Evolutionary conservation across 257 asterid species (phyloP).

Genomic region (Linaria vulgaris): DNA sequence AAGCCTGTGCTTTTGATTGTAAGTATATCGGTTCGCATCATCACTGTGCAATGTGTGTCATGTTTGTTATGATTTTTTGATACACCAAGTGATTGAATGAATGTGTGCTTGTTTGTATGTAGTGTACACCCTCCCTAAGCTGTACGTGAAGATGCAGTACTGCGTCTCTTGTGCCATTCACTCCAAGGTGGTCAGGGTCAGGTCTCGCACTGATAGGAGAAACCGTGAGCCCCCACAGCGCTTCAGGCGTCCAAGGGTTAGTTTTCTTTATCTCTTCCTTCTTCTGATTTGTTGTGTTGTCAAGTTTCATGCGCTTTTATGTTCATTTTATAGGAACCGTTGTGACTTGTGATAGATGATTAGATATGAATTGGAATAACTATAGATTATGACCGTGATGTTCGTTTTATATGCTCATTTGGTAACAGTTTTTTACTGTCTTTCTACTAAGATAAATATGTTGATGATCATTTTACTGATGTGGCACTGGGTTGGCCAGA

Average conservation of each 20-base stretch:
- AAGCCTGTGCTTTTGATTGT: slow-evolving; percentile 59
- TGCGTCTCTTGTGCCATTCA: slow-evolving; percentile 86
- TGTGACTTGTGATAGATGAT: no score
- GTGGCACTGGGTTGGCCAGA: no score
- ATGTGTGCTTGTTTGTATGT: neutral
- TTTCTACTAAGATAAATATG: no score
- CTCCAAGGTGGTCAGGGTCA: slow-evolving; percentile 93
- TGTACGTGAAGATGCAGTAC: slow-evolving; percentile 85
- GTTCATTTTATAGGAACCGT: no score
- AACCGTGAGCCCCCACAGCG: slow-evolving; percentile 78
- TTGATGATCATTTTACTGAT: no score
- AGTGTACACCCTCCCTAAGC: slow-evolving; percentile 77
- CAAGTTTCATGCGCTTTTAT: neutral
- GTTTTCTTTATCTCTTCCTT: slow-evolving; percentile 6
- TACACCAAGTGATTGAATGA: neutral
- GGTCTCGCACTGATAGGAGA: slow-evolving; percentile 79
- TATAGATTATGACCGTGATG: no score
- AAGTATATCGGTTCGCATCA: neutral
- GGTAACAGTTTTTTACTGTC: no score
- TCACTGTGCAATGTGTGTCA: neutral
- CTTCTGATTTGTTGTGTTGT: neutral
- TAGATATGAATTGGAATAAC: no score
- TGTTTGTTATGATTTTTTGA: neutral
- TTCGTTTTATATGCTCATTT: no score
- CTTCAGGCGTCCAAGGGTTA: slow-evolving; percentile 62